phyloP scores from a whole-genome alignment of 2,329 filamentous ascomycete species.

The Beauveria pseudobassiana region DNA sequence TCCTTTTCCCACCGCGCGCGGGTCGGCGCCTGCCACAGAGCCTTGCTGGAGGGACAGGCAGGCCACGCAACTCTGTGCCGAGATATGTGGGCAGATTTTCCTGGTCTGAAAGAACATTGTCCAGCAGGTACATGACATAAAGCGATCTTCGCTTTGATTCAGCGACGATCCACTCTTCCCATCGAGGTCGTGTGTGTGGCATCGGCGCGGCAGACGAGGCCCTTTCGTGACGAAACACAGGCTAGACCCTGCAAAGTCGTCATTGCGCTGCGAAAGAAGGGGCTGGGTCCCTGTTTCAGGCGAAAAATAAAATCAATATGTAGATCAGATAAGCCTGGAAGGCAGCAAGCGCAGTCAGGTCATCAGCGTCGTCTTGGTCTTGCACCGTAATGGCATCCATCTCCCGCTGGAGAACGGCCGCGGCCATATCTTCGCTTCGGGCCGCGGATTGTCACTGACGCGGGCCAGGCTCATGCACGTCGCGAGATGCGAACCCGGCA shows the following conservation, averaged over 20 bases:
- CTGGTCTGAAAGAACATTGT: constrained; percentile 37
- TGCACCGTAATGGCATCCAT: not conserved
- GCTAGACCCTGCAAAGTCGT: constrained; percentile 45
- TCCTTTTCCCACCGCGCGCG: constrained; percentile 33
- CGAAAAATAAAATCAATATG: constrained; percentile 38
- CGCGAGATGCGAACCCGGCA: not conserved
- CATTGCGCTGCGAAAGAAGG: constrained; percentile 34
- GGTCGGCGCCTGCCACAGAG: constrained; percentile 34
- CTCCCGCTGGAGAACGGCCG: not conserved
- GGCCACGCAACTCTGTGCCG: constrained; percentile 37
- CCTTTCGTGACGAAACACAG: constrained; percentile 28
- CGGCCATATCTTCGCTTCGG: not conserved
- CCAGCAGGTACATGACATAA: constrained; percentile 46
- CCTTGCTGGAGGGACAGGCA: constrained; percentile 33
- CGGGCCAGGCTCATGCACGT: constrained; percentile 1
- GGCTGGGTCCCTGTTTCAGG: constrained; percentile 16
- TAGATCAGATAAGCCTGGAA: constrained; percentile 51
- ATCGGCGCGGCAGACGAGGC: constrained; percentile 38
- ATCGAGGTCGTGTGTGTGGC: constrained; percentile 31
- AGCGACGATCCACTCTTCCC: constrained; percentile 47
- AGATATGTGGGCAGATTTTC: constrained; percentile 39
- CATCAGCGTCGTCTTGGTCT: not conserved
- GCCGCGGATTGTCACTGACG: constrained; percentile 1
- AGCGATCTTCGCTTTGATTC: constrained; percentile 46
- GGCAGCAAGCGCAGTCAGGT: constrained; percentile 26